Conservation (phyloP, 2,329 filamentous ascomycete genomes). For the Chrysosporium keratinophilum region DNA sequence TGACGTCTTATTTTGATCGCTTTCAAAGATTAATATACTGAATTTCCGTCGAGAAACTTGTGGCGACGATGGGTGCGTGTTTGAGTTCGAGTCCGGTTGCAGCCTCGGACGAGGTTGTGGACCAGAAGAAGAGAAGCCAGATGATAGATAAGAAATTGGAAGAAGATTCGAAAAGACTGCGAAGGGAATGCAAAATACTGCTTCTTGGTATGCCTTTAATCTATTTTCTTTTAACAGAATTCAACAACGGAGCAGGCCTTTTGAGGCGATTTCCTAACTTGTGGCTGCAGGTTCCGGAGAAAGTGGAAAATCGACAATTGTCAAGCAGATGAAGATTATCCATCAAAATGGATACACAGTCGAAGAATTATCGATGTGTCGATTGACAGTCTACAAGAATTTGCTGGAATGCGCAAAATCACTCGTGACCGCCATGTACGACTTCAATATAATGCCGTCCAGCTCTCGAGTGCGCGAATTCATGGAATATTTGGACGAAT, state of each 20-base stretch:
- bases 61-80: slow-evolving; percentile 67
- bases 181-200: slow-evolving; percentile 97
- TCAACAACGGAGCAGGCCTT: not conserved
- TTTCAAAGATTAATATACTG: not conserved
- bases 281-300: slow-evolving; percentile 70
- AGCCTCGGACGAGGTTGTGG: slow-evolving; percentile 58
- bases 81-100: slow-evolving; percentile 54
- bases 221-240: not conserved
- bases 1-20: not conserved
- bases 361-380: slow-evolving; percentile 87
- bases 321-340: slow-evolving; percentile 99
- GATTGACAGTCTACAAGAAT: slow-evolving; percentile 96
- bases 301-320: slow-evolving; percentile 97
- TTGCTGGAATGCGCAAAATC: slow-evolving; percentile 93
- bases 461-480: slow-evolving; percentile 61
- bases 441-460: slow-evolving; percentile 75
- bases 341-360: slow-evolving; percentile 95
- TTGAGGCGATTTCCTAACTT: slow-evolving; percentile 11
- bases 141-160: slow-evolving; percentile 88
- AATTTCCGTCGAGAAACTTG: not conserved
- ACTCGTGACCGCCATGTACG: slow-evolving; percentile 79
- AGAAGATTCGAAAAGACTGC: slow-evolving; percentile 83
- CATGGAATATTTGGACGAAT: slow-evolving; percentile 72
- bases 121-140: slow-evolving; percentile 93
- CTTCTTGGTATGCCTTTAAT: slow-evolving; percentile 57